Evolutionary conservation across 2,329 filamentous ascomycete genomes (phyloP), one percentile per base, ranked within the genome.

Genomic region (Torrubiellomyces zombiae): DNA sequence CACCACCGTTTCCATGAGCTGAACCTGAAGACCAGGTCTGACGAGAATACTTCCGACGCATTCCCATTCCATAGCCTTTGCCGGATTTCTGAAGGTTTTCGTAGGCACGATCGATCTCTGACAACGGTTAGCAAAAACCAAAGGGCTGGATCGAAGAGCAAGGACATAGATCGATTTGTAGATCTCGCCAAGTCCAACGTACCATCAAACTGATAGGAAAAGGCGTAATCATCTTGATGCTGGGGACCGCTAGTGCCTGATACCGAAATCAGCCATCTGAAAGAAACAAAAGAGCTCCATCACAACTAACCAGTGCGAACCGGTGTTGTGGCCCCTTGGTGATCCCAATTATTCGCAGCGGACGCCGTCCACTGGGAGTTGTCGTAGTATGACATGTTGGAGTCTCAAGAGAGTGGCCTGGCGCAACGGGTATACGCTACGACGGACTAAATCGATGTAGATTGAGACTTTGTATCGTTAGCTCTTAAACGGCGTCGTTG

Each of bases 41-140:
- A n/a, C n/a, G 30, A 14, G 27, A 29, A 10, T 27, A 15, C 57
- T 93, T 81, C 65, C 85, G 79, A 53, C 89, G 81, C 43, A 60
- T 67, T 44, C 62, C 62, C 45, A 58, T 56, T 44, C 65, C 71
- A 55, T 86, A 89, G 57, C 85, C 75, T 63, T 95, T 95, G 44
- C 85, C 85, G 51, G 85, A 93, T 67, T 95, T 95, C 45, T 86
- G 68, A 32, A 98, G 68, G 53, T 95, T 95, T 46, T 95, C 89
- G 44, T 86, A 74, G 39, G 86, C 86, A 48, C 86, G 77, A 38
- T 95, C 89, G 42, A 98, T 83, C 69, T 98, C 89, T 93, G 45
- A 25, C 37, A 35, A 22, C 9, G 8, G 14, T 13, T 12, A 28
- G 27, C 10, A 22, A 16, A 6, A 14, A 25, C 13, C 15, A 25